Evolutionary conservation across 164 flowering plant genomes (phyloP).

Genomic region (Santalum album): DNA sequence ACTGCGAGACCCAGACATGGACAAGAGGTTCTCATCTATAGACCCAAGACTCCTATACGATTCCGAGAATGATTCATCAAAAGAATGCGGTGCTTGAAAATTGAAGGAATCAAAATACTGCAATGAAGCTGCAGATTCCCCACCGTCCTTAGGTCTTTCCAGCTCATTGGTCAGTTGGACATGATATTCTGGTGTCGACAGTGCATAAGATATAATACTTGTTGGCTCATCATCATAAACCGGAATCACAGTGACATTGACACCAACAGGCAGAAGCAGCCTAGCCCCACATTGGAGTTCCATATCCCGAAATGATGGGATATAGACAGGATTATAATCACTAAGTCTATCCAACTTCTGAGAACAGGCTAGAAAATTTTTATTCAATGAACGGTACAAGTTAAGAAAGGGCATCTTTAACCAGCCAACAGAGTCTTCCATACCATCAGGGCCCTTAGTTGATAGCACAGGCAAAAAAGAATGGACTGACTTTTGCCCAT

Average conservation of each 20-base stretch:
- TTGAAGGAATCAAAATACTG: constrained; percentile 30
- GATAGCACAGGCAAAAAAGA: constrained; percentile 22
- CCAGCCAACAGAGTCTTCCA: constrained; percentile 60
- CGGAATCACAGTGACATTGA: constrained; percentile 72
- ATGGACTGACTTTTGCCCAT: constrained; percentile 19
- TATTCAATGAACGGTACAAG: constrained; percentile 58
- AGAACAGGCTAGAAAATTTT: no score
- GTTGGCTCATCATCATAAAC: constrained; percentile 97
- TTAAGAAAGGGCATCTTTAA: constrained; percentile 54
- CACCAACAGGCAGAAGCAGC: constrained; percentile 65
- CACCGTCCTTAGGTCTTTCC: constrained; percentile 43
- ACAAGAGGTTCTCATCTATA: constrained; percentile 39
- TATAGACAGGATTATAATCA: constrained; percentile 58
- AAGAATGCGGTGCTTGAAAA: constrained; percentile 30
- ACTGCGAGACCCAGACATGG: background rate
- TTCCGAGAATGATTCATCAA: constrained; percentile 46
- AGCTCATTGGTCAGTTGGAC: constrained; percentile 50
- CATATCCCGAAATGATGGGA: constrained; percentile 56
- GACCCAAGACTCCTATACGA: constrained; percentile 53
- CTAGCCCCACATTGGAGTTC: constrained; percentile 67
- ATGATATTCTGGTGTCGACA: constrained; percentile 57
- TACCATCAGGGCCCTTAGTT: constrained; percentile 31
- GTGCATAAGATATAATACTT: constrained; percentile 72
- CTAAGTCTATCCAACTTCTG: constrained; percentile 49
- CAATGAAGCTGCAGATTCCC: constrained; percentile 35